Evolutionary conservation across 2,329 filamentous ascomycete species (phyloP).

Genomic region (Metarhizium brunneum): DNA sequence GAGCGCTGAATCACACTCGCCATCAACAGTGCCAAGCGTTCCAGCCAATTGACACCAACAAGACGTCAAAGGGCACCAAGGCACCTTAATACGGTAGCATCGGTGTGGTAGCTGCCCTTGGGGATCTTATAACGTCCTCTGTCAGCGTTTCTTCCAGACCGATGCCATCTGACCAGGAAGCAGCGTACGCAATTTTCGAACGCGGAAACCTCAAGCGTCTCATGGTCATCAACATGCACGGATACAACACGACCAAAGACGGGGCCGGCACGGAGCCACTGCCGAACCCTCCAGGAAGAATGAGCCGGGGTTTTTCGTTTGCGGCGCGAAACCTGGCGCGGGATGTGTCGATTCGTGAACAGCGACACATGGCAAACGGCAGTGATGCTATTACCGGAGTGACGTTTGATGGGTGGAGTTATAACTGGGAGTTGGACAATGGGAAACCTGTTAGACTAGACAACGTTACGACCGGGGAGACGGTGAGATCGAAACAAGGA

Average conservation of each 20-base stretch:
- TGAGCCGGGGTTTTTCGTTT: conserved; percentile 25
- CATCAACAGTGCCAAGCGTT: conserved; percentile 39
- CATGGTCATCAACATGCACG: conserved; percentile 47
- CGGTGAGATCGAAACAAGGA: conserved; percentile 24
- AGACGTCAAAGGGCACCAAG: conserved; percentile 45
- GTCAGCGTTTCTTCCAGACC: conserved; percentile 39
- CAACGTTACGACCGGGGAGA: conserved; percentile 47
- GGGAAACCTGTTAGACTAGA: conserved; percentile 42
- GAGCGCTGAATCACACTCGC: too few species aligned
- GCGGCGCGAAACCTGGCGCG: background rate
- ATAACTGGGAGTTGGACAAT: conserved; percentile 47
- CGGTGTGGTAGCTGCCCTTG: conserved; percentile 39
- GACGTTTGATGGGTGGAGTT: conserved; percentile 52
- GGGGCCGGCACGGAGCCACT: conserved; percentile 19
- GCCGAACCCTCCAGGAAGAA: conserved; percentile 19
- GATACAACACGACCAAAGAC: conserved; percentile 48
- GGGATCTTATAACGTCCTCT: conserved; percentile 3
- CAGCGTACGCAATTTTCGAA: conserved; percentile 38
- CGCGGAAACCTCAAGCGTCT: conserved; percentile 32
- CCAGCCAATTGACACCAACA: conserved; percentile 45
- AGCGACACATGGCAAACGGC: conserved; percentile 49
- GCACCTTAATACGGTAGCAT: conserved; percentile 58
- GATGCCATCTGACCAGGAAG: conserved; percentile 28
- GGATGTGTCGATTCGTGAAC: conserved; percentile 23
- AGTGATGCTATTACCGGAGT: conserved; percentile 54